Base-by-base conservation (phyloP, 2,329 filamentous ascomycete genomes). In the Periconia sp. region DNA sequence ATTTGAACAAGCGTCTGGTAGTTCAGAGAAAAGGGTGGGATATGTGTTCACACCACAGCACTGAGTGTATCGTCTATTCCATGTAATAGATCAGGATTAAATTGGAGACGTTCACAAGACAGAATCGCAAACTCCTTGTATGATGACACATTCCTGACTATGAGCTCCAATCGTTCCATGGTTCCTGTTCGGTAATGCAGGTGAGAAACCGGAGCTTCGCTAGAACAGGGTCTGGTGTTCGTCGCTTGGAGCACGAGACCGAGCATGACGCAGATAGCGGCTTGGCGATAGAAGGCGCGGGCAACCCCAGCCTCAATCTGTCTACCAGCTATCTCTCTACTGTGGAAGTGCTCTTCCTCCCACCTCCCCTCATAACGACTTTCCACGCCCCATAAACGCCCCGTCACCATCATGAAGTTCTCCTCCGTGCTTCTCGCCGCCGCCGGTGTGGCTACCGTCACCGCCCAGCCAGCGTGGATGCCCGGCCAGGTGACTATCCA, bases 401-500 rank as follows among this genome's bases (percentile, higher is more conserved):
- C 37, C 46, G 35, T n/a, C 41, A 41, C 44, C 56, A 59, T 45
- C 41, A 75, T 75, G 72, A 67, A 70, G 68, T 57, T 73, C 60
- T 61, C 68, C 17, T 58, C 68, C 2, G 45, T 73, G 40, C 58
- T 82, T 51, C 61, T 81, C 33, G 61, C 72, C 55, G 72, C 79
- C 54, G 66, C 79, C 56, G 68, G 77, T 54, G 72, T 78, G 55
- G 74, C 75, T 50, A 71, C 80, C 49, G 74, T 80, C 53, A 71
- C 77, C 17, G 72, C 58, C 66, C 69, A 11, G 72, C 77, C 64
- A 59, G 78, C 64, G 69, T 78, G 65, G 68, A 59, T 68, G 57
- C 77, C 79, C 62, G 66, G 72, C 56, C 79, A 83, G 68, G 77
- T 81, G 41, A 75, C 80, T 53, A 73, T 80, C 53, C 75, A 77